Conservation (phyloP, 225 moss, liverwort and hornwort genomes). For the Bryum argenteum region DNA sequence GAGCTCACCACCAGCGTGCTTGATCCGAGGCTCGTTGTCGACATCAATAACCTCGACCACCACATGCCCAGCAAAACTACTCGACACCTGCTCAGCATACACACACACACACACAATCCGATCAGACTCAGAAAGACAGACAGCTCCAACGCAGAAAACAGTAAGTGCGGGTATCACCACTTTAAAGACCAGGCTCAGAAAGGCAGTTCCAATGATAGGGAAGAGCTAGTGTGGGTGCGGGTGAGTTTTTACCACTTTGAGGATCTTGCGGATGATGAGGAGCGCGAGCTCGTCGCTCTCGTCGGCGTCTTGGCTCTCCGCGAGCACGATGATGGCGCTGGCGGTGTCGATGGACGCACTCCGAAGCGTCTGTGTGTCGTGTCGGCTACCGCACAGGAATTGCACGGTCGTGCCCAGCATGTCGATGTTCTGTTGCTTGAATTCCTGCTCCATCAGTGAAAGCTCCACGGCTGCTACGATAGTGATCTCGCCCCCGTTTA, state of each 20-base stretch:
- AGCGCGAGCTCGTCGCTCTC: conserved; percentile 75
- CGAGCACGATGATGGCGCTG: conserved; percentile 74
- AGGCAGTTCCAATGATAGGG: too few relatives aligned
- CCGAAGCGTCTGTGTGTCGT: conserved; percentile 54
- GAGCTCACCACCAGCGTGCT: conserved; percentile 67
- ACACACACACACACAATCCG: too few relatives aligned
- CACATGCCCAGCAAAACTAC: conserved; percentile 54
- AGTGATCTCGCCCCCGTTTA: conserved; percentile 70
- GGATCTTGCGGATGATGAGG: conserved; percentile 53
- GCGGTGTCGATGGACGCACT: conserved; percentile 51
- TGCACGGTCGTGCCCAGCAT: conserved; percentile 65
- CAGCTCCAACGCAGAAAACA: too few relatives aligned
- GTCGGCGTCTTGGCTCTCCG: conserved; percentile 69
- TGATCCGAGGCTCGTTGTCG: conserved; percentile 75
- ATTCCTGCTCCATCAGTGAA: conserved; percentile 62
- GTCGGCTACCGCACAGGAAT: conserved; percentile 66
- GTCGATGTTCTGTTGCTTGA: conserved; percentile 57
- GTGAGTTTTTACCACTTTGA: conserved; percentile 46
- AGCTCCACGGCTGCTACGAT: conserved; percentile 71
- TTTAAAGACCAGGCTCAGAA: neutral
- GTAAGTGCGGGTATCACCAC: conserved; percentile 39
- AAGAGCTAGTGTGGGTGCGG: too few relatives aligned
- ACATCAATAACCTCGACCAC: conserved; percentile 81
- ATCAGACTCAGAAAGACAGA: too few relatives aligned
- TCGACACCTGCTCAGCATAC: neutral